Evolutionary conservation across 2,329 filamentous ascomycete genomes (phyloP).

Genomic region (Arthrocladium fulminans): DNA sequence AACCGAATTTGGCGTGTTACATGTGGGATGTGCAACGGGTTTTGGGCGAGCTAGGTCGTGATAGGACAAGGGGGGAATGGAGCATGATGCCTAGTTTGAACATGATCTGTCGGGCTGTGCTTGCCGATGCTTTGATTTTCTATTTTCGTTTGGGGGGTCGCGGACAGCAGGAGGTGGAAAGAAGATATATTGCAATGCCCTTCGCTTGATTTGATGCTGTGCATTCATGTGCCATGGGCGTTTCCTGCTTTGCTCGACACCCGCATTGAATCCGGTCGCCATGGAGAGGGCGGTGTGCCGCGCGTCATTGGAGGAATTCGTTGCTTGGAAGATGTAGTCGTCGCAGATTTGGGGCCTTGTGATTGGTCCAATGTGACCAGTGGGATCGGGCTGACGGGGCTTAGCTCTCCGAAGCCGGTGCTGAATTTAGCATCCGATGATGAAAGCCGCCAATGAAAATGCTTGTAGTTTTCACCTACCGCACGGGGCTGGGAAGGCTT

Average conservation of each 20-base stretch:
- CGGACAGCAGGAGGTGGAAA: background rate
- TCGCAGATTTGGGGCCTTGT: background rate
- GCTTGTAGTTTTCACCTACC: background rate
- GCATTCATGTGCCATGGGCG: too few species aligned
- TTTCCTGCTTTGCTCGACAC: too few species aligned
- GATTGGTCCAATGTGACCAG: background rate
- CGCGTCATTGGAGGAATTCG: background rate
- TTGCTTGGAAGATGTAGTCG: background rate
- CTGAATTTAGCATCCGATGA: background rate
- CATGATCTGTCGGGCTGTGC: background rate
- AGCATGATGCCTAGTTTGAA: background rate
- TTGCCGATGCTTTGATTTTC: background rate
- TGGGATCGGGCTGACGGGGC: background rate
- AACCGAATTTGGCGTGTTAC: background rate
- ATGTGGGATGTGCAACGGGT: background rate
- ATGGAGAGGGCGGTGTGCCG: background rate
- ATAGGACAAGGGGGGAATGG: background rate
- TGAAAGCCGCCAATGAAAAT: background rate
- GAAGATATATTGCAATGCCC: background rate
- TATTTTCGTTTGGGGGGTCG: background rate
- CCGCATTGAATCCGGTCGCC: too few species aligned
- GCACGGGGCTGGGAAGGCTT: background rate
- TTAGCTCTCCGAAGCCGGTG: background rate
- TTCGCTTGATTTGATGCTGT: background rate
- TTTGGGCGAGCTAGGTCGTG: background rate